Percentiles rank a stretch among this genome's conserved stretches.
phyloP scores from a whole-genome alignment of 495 filamentous ascomycete genomes.

The Aspergillus ellipticus region DNA sequence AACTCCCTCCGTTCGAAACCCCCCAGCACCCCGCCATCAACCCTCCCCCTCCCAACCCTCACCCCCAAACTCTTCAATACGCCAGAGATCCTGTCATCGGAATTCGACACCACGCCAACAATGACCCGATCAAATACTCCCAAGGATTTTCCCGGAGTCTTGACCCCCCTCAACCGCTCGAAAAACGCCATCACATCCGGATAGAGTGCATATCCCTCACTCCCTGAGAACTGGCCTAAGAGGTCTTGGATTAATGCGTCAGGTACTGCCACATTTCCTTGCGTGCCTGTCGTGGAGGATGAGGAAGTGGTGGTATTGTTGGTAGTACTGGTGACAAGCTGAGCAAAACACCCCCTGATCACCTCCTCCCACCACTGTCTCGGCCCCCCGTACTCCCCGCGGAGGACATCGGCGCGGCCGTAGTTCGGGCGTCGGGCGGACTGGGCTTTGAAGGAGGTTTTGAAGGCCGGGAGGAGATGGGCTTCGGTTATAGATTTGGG shows the following conservation, averaged over 20 bases:
- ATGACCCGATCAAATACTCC: constrained; percentile 35
- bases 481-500: constrained; percentile 26
- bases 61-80: constrained; percentile 62
- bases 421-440: constrained; percentile 59
- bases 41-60: constrained; percentile 41
- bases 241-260: constrained; percentile 49
- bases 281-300: no score
- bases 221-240: constrained; percentile 57
- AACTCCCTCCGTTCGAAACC: constrained; percentile 38
- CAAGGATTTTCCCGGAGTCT: not conserved
- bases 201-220: constrained; percentile 58
- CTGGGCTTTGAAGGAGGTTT: constrained; percentile 49
- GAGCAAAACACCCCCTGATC: constrained; percentile 32
- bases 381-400: constrained; percentile 48
- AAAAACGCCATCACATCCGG: constrained; percentile 55
- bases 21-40: constrained; percentile 29
- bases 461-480: constrained; percentile 34
- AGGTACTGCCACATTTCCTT: constrained; percentile 23
- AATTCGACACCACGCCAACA: constrained; percentile 72
- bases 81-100: constrained; percentile 63
- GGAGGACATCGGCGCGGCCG: constrained; percentile 46
- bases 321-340: no score
- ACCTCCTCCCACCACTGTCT: constrained; percentile 71
- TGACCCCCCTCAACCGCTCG: constrained; percentile 29
- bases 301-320: no score